phyloP scores from a whole-genome alignment of 2,329 filamentous ascomycete species.

The Colletotrichum caudatum region DNA sequence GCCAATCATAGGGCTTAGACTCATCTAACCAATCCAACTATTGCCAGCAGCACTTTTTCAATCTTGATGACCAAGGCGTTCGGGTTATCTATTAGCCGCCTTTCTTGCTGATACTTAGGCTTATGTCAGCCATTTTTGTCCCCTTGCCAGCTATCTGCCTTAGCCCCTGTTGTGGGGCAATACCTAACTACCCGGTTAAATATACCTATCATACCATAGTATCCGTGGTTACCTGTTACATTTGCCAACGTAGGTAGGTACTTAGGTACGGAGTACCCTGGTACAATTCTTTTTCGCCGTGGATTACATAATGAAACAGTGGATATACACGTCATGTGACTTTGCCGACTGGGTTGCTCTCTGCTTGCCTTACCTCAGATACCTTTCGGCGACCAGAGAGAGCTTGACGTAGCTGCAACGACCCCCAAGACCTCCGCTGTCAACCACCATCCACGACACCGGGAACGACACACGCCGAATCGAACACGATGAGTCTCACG shows the following conservation, averaged over 20 bases:
- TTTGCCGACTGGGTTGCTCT: constrained; percentile 45
- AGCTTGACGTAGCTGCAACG: constrained; percentile 43
- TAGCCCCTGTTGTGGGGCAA: no score
- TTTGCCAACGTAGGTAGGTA: background rate
- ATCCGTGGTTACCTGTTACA: constrained; percentile 16
- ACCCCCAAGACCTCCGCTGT: constrained; percentile 31
- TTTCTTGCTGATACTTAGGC: no score
- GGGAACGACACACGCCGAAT: constrained; percentile 44
- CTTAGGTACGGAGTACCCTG: no score
- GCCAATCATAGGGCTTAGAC: no score
- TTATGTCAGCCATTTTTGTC: no score
- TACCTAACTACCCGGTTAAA: no score
- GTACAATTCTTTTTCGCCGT: background rate
- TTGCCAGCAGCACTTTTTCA: no score
- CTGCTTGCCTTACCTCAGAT: constrained; percentile 29
- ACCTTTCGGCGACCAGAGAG: constrained; percentile 29
- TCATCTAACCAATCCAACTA: no score
- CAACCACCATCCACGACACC: constrained; percentile 35
- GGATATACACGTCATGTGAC: constrained; percentile 52
- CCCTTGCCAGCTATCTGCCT: no score
- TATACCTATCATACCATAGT: no score
- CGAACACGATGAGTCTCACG: constrained; percentile 73
- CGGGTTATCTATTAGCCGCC: no score
- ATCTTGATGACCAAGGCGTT: no score
- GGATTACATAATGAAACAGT: constrained; percentile 22